A percentile compares a stretch with the other conserved stretches of the same genome.
phyloP scores from a whole-genome alignment of 1,284 basidiomycete species.

The Tilletia indica region DNA sequence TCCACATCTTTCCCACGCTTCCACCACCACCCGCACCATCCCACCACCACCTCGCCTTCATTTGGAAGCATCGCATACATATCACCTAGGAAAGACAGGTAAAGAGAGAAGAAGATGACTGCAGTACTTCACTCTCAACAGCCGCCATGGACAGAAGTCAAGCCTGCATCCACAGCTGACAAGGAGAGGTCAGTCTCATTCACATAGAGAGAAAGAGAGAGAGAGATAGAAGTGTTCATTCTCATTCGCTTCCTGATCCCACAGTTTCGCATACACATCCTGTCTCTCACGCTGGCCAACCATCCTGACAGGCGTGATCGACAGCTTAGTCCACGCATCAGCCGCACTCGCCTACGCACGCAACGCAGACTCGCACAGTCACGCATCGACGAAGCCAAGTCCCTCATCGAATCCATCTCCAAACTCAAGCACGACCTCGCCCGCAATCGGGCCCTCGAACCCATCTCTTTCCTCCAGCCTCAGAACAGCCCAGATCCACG shows the following conservation, averaged over 20 bases:
- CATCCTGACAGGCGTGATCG: conserved; percentile 77
- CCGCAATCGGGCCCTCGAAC: conserved; percentile 71
- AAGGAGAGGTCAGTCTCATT: not conserved
- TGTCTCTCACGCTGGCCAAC: conserved; percentile 78
- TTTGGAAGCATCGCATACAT: too few relatives aligned
- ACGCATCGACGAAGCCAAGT: conserved; percentile 58
- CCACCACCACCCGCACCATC: too few relatives aligned
- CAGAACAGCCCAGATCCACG: conserved; percentile 24
- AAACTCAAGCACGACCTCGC: conserved; percentile 87
- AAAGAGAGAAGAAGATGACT: not conserved
- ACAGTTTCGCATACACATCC: conserved; percentile 63
- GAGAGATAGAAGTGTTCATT: too few relatives aligned
- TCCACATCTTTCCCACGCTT: too few relatives aligned
- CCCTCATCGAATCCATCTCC: conserved; percentile 72
- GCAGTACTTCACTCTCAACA: not conserved
- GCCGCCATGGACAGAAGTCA: conserved; percentile 8
- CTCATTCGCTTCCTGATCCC: too few relatives aligned
- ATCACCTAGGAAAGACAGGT: not conserved
- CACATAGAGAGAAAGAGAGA: too few relatives aligned
- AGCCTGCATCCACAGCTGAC: conserved; percentile 1
- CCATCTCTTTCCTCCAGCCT: conserved; percentile 30
- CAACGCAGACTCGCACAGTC: conserved; percentile 61
- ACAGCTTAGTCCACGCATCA: conserved; percentile 65
- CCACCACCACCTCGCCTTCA: too few relatives aligned
- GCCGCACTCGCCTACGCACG: conserved; percentile 41